Base-by-base conservation (phyloP, 2,329 filamentous ascomycete species). In the Phoma herbarum region DNA sequence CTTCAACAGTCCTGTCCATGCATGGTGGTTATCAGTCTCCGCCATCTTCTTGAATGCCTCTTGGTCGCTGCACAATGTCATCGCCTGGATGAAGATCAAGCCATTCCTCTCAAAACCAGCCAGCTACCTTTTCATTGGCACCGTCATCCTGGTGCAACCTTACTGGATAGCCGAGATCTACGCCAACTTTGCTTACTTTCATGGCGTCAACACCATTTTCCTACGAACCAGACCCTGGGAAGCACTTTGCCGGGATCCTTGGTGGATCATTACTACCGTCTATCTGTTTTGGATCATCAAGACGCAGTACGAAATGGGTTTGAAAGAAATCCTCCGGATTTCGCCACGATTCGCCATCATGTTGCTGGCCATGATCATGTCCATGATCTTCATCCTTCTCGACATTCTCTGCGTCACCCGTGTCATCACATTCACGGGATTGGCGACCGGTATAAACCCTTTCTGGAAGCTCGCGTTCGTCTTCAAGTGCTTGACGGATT, bases 401-500 rank as follows among this genome's bases (percentile, higher is more conserved):
- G 88, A 90, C 66, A 82, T 88, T 12, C 78, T 85, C 16, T 84
- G 85, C 10, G 87, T 89, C 0, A 85, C 86, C 0, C 75, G 78
- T 3, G 82, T 78, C 0, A 78, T 87, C 23, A 68, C 67, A 18
- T 65, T 72, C 4, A 46, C 64, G 3, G 68, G 69, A 5, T 58
- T 75, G 1, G 75, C 79, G 0, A 83, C 83, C 8, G 85, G 85
- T n/a, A 84, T 89, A 65, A 87, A 89, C 66, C 86, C 86, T 0
- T 89, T 88, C 71, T 89, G 86, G 86, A 87, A 85, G 80, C 69
- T 88, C 11, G 82, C 84, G 0, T 85, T 88, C 44, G 83, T 88
- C 22, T 88, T 88, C 80, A 89, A 89, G 74, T 89, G 87, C 60
- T 80, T 89, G 45, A 88, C 86, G 20, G 87, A 90, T 68, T 86